A percentile compares a stretch with the other conserved stretches of the same genome.
These are phyloP conservation scores for Hyphopichia fennica DNA, from an alignment of 1,139 yeast species.

Conservation along the genomic window DNA sequence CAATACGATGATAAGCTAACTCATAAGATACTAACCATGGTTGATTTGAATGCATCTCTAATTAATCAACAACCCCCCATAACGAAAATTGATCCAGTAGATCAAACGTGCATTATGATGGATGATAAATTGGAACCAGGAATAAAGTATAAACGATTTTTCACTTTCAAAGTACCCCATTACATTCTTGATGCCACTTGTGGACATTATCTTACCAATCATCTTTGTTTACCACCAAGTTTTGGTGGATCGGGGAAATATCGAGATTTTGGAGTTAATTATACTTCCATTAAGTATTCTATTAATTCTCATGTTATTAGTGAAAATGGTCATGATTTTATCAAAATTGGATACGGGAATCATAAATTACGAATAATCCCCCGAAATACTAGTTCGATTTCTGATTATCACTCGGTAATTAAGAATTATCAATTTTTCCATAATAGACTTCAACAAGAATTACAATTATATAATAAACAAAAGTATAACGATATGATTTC, in stretches of 20 bases:
- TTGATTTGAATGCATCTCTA: conserved; percentile 4
- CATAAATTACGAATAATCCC: neutral
- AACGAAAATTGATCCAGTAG: neutral
- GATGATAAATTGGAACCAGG: neutral
- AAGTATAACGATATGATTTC: neutral
- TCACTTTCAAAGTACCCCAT: conserved; percentile 2
- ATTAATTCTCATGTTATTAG: neutral
- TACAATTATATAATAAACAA: neutral
- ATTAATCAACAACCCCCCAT: neutral
- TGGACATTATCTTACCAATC: neutral
- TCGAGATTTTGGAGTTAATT: conserved; percentile 2
- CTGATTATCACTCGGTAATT: neutral
- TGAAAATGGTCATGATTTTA: neutral
- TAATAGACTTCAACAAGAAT: neutral
- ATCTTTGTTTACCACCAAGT: conserved; percentile 1
- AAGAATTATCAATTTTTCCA: conserved; percentile 1
- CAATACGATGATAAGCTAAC: conserved; percentile 2
- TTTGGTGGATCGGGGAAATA: conserved; percentile 2
- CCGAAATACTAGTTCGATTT: neutral
- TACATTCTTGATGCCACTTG: conserved; percentile 2
- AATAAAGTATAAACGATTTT: conserved; percentile 3
- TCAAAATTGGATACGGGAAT: neutral
- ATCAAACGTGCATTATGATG: conserved; percentile 1
- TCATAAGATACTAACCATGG: neutral
- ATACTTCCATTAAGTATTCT: conserved; percentile 1